Percentiles rank a stretch among this genome's conserved stretches.
These are phyloP conservation scores for Mercurialis annua DNA, from an alignment of 345 rosid species.

Conservation along the genomic window DNA sequence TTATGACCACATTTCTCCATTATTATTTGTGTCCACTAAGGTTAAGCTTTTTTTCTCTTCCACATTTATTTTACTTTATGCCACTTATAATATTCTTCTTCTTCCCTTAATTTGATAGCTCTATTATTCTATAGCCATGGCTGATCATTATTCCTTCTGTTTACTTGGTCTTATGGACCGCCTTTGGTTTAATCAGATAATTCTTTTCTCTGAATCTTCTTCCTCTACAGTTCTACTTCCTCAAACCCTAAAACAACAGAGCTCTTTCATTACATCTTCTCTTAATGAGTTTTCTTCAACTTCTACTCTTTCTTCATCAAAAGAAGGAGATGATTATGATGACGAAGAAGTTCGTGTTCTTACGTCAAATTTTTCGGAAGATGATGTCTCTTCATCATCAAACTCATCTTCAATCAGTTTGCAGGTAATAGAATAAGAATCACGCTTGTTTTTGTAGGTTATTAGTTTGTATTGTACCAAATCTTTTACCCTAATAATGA, in stretches of 20 bases:
- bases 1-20: slow-evolving; percentile 23
- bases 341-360: not conserved
- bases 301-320: slow-evolving; percentile 19
- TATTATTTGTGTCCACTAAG: slow-evolving; percentile 4
- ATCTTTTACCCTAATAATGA: too few relatives aligned
- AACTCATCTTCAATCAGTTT: not conserved
- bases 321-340: slow-evolving; percentile 5
- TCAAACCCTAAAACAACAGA: slow-evolving; percentile 19
- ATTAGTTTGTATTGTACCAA: not conserved
- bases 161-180: slow-evolving; percentile 49
- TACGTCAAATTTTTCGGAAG: slow-evolving; percentile 5
- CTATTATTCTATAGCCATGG: slow-evolving; percentile 24
- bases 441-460: not conserved
- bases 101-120: not conserved
- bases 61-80: slow-evolving; percentile 14
- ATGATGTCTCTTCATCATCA: slow-evolving; percentile 12
- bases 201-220: slow-evolving; percentile 29
- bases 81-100: slow-evolving; percentile 6
- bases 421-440: not conserved
- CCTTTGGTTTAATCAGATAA: slow-evolving; percentile 55
- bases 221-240: slow-evolving; percentile 17
- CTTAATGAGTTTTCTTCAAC: slow-evolving; percentile 3
- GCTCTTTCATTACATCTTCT: slow-evolving; percentile 9
- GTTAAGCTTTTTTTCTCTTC: not conserved
- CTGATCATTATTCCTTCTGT: slow-evolving; percentile 28